Conservation (phyloP, 306 rosid species). For the Astragalus membranaceus region DNA sequence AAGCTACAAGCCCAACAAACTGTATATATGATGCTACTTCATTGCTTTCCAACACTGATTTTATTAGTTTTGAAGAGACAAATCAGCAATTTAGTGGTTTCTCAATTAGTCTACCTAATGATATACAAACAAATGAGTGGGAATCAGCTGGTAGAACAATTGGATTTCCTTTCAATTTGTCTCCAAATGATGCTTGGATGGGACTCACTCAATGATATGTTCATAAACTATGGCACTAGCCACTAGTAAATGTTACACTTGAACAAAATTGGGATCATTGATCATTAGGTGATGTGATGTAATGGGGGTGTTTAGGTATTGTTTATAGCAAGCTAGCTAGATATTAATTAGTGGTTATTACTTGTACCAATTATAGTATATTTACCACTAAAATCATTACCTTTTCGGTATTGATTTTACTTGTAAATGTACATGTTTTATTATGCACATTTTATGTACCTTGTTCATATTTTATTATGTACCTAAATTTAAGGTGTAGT, state of each 20-base stretch:
- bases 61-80: slow-evolving; percentile 37
- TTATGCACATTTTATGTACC: background rate
- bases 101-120: slow-evolving; percentile 36
- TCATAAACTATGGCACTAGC: slow-evolving; percentile 41
- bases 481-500: background rate
- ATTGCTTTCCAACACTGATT: slow-evolving; percentile 36
- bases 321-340: background rate
- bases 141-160: slow-evolving; percentile 24
- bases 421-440: slow-evolving; percentile 27
- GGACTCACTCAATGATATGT: slow-evolving; percentile 55
- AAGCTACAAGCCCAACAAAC: slow-evolving; percentile 31
- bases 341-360: background rate
- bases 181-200: slow-evolving; percentile 55
- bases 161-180: slow-evolving; percentile 58
- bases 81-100: slow-evolving; percentile 37
- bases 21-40: slow-evolving; percentile 25
- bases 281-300: too few relatives aligned
- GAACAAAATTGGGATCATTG: too few relatives aligned
- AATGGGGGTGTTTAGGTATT: background rate
- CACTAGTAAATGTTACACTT: slow-evolving; percentile 43
- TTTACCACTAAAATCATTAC: slow-evolving; percentile 40
- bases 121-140: slow-evolving; percentile 39
- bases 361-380: slow-evolving; percentile 10
- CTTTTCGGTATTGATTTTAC: slow-evolving; percentile 32
- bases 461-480: slow-evolving; percentile 6